phyloP scores from a whole-genome alignment of 208 protist species.

The Trypanosoma avium region DNA sequence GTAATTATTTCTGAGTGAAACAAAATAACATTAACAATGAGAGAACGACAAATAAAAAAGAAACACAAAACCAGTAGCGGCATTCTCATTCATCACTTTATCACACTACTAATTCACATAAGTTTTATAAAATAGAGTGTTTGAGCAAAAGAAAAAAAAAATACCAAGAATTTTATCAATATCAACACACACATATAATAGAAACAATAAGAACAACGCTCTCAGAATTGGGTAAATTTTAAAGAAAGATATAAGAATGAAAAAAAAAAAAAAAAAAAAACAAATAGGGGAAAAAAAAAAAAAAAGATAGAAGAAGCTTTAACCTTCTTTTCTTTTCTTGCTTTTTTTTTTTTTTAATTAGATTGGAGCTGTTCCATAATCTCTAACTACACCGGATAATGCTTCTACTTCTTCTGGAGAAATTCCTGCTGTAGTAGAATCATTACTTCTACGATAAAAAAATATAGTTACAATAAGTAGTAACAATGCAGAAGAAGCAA shows the following conservation, averaged over 20 bases:
- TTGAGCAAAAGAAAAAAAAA: conserved; percentile 11
- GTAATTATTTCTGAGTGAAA: too few relatives aligned
- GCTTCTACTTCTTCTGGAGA: not conserved
- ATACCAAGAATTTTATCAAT: not conserved
- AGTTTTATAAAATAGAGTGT: not conserved
- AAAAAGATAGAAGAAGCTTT: not conserved
- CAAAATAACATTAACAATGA: too few relatives aligned
- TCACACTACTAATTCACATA: too few relatives aligned
- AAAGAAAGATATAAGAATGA: too few relatives aligned
- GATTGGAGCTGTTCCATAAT: conserved; percentile 17
- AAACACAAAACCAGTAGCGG: too few relatives aligned
- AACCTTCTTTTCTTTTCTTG: not conserved
- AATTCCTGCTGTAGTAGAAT: not conserved
- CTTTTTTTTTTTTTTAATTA: not conserved
- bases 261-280: too few relatives aligned
- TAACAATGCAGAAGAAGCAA: conserved; percentile 6
- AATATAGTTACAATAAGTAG: conserved; percentile 16
- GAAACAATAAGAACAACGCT: conserved; percentile 7
- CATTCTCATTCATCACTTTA: too few relatives aligned
- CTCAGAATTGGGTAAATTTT: too few relatives aligned
- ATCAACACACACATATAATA: conserved; percentile 7
- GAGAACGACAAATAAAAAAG: too few relatives aligned
- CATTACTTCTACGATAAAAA: conserved; percentile 10
- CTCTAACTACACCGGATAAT: not conserved
- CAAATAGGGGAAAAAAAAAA: conserved; percentile 5